These are phyloP conservation scores for Scortechinia acanthostroma DNA, from an alignment of 2,329 filamentous ascomycete species.

Conservation along the genomic window DNA sequence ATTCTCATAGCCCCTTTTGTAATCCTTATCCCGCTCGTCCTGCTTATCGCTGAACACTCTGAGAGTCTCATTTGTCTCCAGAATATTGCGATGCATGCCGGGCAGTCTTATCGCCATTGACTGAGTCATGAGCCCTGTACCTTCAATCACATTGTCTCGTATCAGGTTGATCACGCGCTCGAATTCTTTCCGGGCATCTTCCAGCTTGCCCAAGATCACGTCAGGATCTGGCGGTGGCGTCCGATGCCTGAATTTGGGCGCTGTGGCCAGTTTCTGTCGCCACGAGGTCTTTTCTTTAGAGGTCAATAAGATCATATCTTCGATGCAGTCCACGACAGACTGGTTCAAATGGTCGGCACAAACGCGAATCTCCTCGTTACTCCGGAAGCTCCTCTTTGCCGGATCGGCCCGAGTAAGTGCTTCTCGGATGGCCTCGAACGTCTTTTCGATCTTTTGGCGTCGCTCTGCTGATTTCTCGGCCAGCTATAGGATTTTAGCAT, in stretches of 20 bases:
- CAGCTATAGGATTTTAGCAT: not conserved
- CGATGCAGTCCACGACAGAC: not conserved
- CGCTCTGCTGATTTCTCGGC: not conserved
- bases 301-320: slow-evolving; percentile 4
- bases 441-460: not conserved
- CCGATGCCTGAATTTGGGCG: slow-evolving; percentile 1
- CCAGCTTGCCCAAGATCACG: not conserved
- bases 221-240: not conserved
- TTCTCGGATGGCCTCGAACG: slow-evolving; percentile 3
- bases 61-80: not conserved
- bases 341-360: not conserved
- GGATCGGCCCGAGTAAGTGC: slow-evolving; percentile 3
- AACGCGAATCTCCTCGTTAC: not conserved
- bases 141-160: slow-evolving; percentile 1
- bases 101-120: not conserved
- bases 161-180: not conserved
- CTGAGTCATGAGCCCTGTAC: not conserved
- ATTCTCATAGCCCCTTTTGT: not conserved
- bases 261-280: not conserved
- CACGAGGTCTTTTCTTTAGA: slow-evolving; percentile 1
- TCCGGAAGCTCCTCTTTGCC: not conserved
- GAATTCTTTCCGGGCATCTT: slow-evolving; percentile 1
- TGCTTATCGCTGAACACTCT: not conserved
- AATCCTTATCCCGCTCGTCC: not conserved
- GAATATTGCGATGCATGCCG: not conserved